These are phyloP conservation scores for Cercophora newfieldiana DNA, from an alignment of 495 filamentous ascomycete species.

Conservation along the genomic window DNA sequence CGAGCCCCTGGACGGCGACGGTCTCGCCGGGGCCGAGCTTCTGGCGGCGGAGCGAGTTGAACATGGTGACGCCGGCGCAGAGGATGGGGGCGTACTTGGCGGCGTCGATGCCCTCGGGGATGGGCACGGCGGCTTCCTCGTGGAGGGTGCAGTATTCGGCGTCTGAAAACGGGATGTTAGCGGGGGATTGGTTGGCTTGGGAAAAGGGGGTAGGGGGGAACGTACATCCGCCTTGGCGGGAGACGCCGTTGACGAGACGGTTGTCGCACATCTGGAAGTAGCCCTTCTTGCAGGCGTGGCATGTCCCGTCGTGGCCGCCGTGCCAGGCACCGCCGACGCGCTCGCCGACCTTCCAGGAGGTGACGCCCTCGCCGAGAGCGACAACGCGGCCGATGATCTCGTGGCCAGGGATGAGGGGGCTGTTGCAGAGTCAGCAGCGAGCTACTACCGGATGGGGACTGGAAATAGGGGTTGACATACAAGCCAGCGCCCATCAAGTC, in stretches of 20 bases:
- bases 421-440: not conserved
- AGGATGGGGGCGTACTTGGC: slow-evolving; percentile 65
- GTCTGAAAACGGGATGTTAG: slow-evolving; percentile 30
- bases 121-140: slow-evolving; percentile 61
- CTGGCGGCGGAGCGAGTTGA: slow-evolving; percentile 68
- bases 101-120: slow-evolving; percentile 58
- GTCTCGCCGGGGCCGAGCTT: slow-evolving; percentile 55
- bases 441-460: not conserved
- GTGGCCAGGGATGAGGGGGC: slow-evolving; percentile 50
- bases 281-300: slow-evolving; percentile 36
- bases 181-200: not conserved
- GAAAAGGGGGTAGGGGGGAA: not conserved
- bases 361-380: slow-evolving; percentile 61
- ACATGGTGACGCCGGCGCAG: slow-evolving; percentile 71
- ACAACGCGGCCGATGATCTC: slow-evolving; percentile 53
- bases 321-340: slow-evolving; percentile 45
- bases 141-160: slow-evolving; percentile 65
- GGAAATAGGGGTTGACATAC: not conserved
- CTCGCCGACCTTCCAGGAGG: slow-evolving; percentile 44
- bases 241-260: slow-evolving; percentile 52
- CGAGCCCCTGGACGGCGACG: slow-evolving; percentile 66
- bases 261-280: slow-evolving; percentile 58
- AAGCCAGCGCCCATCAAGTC: slow-evolving; percentile 71
- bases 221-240: slow-evolving; percentile 24
- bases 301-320: slow-evolving; percentile 29